Evolutionary conservation across 148 eudicot species (phyloP).

Genomic region (Polygonum aviculare): DNA sequence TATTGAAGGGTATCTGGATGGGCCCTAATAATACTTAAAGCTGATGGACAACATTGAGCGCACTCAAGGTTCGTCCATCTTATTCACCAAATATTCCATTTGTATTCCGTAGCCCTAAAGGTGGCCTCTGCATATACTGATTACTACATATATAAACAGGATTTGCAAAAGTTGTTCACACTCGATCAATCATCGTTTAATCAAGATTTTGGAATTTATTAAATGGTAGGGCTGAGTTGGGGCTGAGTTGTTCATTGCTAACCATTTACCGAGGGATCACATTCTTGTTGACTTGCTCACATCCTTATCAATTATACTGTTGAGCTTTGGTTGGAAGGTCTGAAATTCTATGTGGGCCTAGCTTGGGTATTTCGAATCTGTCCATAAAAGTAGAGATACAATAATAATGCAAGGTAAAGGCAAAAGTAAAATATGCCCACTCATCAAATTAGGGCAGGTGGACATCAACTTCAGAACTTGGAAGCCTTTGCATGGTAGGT

Average conservation of each 20-base stretch:
- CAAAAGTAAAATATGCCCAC: not conserved
- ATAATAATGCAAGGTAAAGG: not conserved
- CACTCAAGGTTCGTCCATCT: not conserved
- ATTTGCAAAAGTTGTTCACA: not conserved
- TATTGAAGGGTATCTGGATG: not conserved
- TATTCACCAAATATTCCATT: not conserved
- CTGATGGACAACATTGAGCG: not conserved
- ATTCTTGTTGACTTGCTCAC: slow-evolving; percentile 4
- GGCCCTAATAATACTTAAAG: not conserved
- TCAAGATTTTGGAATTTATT: not conserved
- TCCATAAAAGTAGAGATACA: not conserved
- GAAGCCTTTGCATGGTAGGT: not conserved
- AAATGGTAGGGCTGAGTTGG: not conserved
- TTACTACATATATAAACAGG: not conserved
- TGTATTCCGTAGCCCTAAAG: not conserved
- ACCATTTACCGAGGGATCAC: slow-evolving; percentile 1
- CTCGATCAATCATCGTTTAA: not conserved
- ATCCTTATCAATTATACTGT: not conserved
- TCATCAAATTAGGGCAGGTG: not conserved
- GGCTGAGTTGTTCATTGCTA: not conserved
- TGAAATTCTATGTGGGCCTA: not conserved
- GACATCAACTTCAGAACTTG: not conserved
- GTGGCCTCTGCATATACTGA: not conserved
- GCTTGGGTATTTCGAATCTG: not conserved
- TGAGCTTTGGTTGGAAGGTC: not conserved